phyloP scores from a whole-genome alignment of 2,329 filamentous ascomycete species.

The Nigrograna mackinnonii region DNA sequence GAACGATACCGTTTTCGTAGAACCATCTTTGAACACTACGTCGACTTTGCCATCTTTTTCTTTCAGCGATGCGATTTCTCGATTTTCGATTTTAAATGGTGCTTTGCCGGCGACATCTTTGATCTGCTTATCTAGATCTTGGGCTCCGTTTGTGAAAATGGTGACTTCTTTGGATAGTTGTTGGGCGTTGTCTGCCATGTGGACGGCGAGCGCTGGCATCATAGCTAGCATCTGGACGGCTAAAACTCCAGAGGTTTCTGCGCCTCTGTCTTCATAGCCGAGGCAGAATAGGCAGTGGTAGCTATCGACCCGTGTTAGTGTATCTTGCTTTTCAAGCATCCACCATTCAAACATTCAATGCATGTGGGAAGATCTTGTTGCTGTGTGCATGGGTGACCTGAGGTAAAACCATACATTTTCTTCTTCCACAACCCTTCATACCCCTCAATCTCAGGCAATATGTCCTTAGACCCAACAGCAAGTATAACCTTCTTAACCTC shows the following conservation, averaged over 20 bases:
- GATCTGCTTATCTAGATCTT: constrained; percentile 27
- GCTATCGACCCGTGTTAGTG: too few relatives aligned
- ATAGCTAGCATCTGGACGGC: constrained; percentile 31
- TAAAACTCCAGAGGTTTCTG: constrained; percentile 26
- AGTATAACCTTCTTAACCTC: constrained; percentile 57
- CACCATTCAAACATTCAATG: too few relatives aligned
- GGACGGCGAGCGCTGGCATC: constrained; percentile 27
- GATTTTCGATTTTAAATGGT: constrained; percentile 43
- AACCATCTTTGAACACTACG: constrained; percentile 48
- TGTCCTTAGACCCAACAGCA: constrained; percentile 56
- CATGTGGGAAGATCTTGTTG: too few relatives aligned
- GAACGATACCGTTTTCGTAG: constrained; percentile 5
- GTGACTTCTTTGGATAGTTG: constrained; percentile 50
- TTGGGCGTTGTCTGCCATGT: constrained; percentile 49
- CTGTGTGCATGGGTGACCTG: background rate
- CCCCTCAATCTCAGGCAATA: constrained; percentile 52
- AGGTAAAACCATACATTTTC: constrained; percentile 1
- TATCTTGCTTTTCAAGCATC: too few relatives aligned
- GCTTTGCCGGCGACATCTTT: background rate
- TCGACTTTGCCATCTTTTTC: constrained; percentile 29
- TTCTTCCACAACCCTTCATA: constrained; percentile 25
- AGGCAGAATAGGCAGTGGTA: constrained; percentile 63
- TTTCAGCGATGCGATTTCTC: constrained; percentile 33
- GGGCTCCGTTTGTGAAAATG: constrained; percentile 56
- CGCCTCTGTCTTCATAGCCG: constrained; percentile 57